These are phyloP conservation scores for Zizania palustris DNA, from an alignment of 202 grass and related monocot species.

Conservation along the genomic window DNA sequence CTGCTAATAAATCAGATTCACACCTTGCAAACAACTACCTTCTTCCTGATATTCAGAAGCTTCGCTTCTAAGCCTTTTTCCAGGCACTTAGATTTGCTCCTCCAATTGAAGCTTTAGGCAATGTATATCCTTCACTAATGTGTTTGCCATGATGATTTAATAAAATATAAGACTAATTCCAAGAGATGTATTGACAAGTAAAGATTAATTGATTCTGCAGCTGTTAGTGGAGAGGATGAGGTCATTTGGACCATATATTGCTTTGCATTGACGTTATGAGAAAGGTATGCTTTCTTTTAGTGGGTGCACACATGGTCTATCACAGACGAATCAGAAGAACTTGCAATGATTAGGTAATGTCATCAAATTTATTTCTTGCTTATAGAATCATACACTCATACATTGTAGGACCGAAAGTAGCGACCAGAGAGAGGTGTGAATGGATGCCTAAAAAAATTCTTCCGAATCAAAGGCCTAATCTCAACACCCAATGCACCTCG, in stretches of 20 bases:
- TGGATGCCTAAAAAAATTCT: no score
- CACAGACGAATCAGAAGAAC: conserved; percentile 81
- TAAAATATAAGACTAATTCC: not conserved
- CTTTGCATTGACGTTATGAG: conserved; percentile 96
- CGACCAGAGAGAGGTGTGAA: no score
- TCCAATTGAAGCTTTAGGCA: conserved; percentile 81
- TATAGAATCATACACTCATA: conserved; percentile 9
- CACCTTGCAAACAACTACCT: conserved; percentile 95
- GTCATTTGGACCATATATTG: conserved; percentile 84
- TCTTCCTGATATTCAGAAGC: conserved; percentile 88
- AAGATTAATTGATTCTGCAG: conserved; percentile 45
- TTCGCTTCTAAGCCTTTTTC: conserved; percentile 88
- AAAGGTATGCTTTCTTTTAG: conserved; percentile 99
- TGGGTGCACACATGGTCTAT: conserved; percentile 90
- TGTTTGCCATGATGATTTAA: not conserved
- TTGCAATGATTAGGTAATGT: conserved; percentile 71
- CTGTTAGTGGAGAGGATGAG: conserved; percentile 94
- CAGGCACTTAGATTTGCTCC: conserved; percentile 80
- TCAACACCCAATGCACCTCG: no score
- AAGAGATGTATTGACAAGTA: conserved; percentile 16
- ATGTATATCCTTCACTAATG: conserved; percentile 52
- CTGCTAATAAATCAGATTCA: conserved; percentile 98
- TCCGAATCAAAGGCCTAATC: no score
- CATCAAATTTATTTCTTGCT: conserved; percentile 16
- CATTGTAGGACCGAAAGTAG: no score